Conservation (phyloP, 1,284 basidiomycete genomes). For the Sanghuangporus baumii region DNA sequence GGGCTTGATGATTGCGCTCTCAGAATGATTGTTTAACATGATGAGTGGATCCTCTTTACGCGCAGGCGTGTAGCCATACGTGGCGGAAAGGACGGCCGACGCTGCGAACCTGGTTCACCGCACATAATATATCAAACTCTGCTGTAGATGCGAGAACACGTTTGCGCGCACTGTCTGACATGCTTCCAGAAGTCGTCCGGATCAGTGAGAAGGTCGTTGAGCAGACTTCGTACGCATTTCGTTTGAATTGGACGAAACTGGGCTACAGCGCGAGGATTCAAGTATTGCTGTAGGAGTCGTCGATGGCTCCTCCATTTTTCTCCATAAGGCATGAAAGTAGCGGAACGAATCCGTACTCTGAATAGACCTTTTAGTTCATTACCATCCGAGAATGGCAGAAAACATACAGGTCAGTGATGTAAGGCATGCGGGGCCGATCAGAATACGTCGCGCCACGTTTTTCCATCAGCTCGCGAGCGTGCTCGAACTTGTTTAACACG, state of each 20-base stretch:
- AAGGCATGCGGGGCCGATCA: conserved; percentile 21
- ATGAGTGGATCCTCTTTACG: conserved; percentile 28
- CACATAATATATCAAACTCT: background rate
- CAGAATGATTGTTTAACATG: background rate
- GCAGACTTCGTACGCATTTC: conserved; percentile 23
- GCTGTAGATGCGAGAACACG: background rate
- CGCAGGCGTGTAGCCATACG: conserved; percentile 10
- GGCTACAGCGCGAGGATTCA: conserved; percentile 21
- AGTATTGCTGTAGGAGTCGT: conserved; percentile 26
- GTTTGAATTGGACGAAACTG: conserved; percentile 24
- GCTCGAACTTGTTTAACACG: conserved; percentile 12
- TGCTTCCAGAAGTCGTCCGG: conserved; percentile 24
- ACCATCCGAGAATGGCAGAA: background rate
- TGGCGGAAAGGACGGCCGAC: conserved; percentile 7
- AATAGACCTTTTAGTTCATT: background rate
- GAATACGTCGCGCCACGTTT: conserved; percentile 14
- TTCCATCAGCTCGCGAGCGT: conserved; percentile 14
- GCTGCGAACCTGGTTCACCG: conserved; percentile 4
- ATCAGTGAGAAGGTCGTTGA: conserved; percentile 21
- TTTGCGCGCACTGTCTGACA: conserved; percentile 23
- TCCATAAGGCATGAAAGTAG: conserved; percentile 26
- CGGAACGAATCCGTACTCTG: conserved; percentile 12
- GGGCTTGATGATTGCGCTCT: conserved; percentile 1
- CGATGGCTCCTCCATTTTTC: conserved; percentile 28
- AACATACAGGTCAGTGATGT: conserved; percentile 24